Conservation (phyloP, 2,329 filamentous ascomycete species). For the Alternaria atra region DNA sequence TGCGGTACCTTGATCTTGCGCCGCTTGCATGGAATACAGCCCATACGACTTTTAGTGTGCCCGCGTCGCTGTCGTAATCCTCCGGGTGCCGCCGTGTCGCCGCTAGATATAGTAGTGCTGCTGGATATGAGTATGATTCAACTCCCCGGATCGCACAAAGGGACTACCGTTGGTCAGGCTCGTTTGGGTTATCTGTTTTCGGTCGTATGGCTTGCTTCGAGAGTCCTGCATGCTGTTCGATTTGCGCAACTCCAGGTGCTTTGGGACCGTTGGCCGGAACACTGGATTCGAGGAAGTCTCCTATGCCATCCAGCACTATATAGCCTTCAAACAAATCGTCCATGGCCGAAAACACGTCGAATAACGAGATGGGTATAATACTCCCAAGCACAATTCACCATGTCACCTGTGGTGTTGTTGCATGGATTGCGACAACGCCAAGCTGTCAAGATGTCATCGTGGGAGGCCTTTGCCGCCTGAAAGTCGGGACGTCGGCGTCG, state of each 20-base stretch:
- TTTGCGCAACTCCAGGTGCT: neutral
- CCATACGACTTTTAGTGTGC: slow-evolving; percentile 75
- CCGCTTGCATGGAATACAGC: slow-evolving; percentile 71
- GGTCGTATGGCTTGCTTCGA: neutral
- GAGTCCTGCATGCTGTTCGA: neutral
- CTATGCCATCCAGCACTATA: slow-evolving; percentile 21
- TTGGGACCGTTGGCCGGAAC: neutral
- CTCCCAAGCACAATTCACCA: neutral
- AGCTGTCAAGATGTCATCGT: slow-evolving; percentile 7
- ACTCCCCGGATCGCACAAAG: neutral
- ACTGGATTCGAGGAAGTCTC: slow-evolving; percentile 10
- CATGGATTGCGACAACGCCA: neutral
- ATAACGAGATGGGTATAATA: neutral
- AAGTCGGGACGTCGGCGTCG: slow-evolving; percentile 10
- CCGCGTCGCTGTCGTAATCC: slow-evolving; percentile 28
- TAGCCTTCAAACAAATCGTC: slow-evolving; percentile 32
- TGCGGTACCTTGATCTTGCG: slow-evolving; percentile 72
- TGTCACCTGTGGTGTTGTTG: neutral
- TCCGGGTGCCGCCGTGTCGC: neutral
- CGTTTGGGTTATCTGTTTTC: neutral
- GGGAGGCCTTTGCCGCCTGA: slow-evolving; percentile 7
- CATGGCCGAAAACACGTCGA: neutral
- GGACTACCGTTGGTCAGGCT: slow-evolving; percentile 5
- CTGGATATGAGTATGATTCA: neutral
- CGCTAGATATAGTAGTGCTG: neutral